Evolutionary conservation across 2,329 filamentous ascomycete species (phyloP).

Genomic region (Lizonia empirigonia): DNA sequence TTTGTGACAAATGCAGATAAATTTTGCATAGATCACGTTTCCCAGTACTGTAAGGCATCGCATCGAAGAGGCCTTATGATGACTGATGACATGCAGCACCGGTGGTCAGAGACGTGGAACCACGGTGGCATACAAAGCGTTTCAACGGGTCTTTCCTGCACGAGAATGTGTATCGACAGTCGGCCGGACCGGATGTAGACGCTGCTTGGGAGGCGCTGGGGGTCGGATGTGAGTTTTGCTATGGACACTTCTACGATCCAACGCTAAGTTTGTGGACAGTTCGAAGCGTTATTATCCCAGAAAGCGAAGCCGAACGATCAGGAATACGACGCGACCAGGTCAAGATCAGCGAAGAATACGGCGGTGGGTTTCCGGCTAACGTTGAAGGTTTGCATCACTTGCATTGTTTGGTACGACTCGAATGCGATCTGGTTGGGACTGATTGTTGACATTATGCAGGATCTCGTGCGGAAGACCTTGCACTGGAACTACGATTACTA

Average conservation of each 20-base stretch:
- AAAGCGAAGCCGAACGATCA: slow-evolving; percentile 55
- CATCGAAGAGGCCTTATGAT: too few relatives aligned
- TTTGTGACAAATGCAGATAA: slow-evolving; percentile 27
- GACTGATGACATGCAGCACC: slow-evolving; percentile 31
- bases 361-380: slow-evolving; percentile 64
- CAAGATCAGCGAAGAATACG: slow-evolving; percentile 60
- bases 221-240: slow-evolving; percentile 53
- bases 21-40: slow-evolving; percentile 37
- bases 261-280: slow-evolving; percentile 23
- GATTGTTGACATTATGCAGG: slow-evolving; percentile 46
- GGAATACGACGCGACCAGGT: slow-evolving; percentile 63
- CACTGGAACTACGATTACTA: slow-evolving; percentile 68
- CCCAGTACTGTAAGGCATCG: slow-evolving; percentile 36
- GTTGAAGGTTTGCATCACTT: slow-evolving; percentile 63
- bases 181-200: slow-evolving; percentile 60
- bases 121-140: slow-evolving; percentile 48
- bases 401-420: slow-evolving; percentile 59
- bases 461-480: slow-evolving; percentile 63
- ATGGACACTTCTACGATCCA: neutral
- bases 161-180: slow-evolving; percentile 59
- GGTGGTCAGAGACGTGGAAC: slow-evolving; percentile 48
- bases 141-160: slow-evolving; percentile 65
- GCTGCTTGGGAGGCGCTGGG: slow-evolving; percentile 62
- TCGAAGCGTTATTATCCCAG: slow-evolving; percentile 54
- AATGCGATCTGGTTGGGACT: neutral